Evolutionary conservation across 371 early-diverging fungal species (phyloP), one percentile per base, ranked within the genome.

Genomic region (Apophysomyces ossiformis): DNA sequence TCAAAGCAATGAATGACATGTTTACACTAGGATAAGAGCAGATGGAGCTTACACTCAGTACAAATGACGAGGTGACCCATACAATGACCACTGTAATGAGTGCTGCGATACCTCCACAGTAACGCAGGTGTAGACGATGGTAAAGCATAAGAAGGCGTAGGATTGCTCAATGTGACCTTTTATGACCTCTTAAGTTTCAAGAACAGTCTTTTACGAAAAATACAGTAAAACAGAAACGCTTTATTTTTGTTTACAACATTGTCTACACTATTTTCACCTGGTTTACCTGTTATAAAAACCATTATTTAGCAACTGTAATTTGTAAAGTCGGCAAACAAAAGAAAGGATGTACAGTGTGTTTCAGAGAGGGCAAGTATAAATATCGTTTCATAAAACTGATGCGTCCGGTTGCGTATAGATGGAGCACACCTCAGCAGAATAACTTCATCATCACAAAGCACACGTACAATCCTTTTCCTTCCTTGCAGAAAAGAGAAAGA

Each of bases 21-120:
- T 63, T 4, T 39, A 6, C 7, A 9, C 16, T 36, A 37, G 4
- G 11, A 5, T 37, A 8, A 8, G n/a, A 11, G n/a, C 12, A 11
- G 32, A 7, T 9, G 37, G n/a, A 13, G 61, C 78, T 61, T 77
- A 85, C 83, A 71, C 72, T 88, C 69, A 87, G 84, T 39, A 89
- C 69, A 69, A 89, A 90, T 35, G 88, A 86, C 39, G 88, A 87
- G 1, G 80, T 78, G 13, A 89, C 89, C 90, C 90, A 90, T 62
- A 90, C 84, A 62, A 85, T 66, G 47, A 89, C 90, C 1, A 90
- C 89, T 50, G 78, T 69, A 16, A 89, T 71, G 44, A 89, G 73
- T 16, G 82, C 70, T 2, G 79, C 16, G 21, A 89, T 72, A 6
- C 90, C 90, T 32, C 83, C 35, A 7, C 64, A 71, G 64, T 75